Conservation (phyloP, 2,329 filamentous ascomycete species). For the Aspergillus clavatus region DNA sequence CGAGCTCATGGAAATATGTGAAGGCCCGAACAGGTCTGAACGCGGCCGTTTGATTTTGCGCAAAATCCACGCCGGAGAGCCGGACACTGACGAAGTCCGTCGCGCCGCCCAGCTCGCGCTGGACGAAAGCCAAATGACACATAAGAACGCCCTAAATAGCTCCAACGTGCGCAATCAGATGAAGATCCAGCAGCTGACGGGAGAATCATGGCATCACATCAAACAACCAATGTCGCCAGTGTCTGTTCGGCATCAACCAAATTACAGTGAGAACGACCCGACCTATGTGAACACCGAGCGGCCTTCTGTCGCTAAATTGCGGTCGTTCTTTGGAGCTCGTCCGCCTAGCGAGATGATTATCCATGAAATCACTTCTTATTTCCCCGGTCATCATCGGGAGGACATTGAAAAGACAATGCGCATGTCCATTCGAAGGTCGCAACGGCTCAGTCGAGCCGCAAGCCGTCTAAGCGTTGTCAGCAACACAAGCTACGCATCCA, state of each 20-base stretch:
- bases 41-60: slow-evolving; percentile 84
- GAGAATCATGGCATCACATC: slow-evolving; percentile 79
- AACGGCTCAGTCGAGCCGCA: slow-evolving; percentile 84
- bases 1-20: slow-evolving; percentile 86
- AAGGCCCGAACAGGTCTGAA: slow-evolving; percentile 77
- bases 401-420: slow-evolving; percentile 95
- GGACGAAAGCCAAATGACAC: slow-evolving; percentile 75
- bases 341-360: slow-evolving; percentile 97
- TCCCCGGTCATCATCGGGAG: slow-evolving; percentile 88
- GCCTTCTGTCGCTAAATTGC: slow-evolving; percentile 38
- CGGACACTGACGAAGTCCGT: slow-evolving; percentile 78
- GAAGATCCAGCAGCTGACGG: slow-evolving; percentile 84
- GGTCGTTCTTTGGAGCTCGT: slow-evolving; percentile 79
- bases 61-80: slow-evolving; percentile 88
- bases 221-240: slow-evolving; percentile 81
- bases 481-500: slow-evolving; percentile 88
- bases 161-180: slow-evolving; percentile 72
- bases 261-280: slow-evolving; percentile 25
- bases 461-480: slow-evolving; percentile 91
- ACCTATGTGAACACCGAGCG: slow-evolving; percentile 25
- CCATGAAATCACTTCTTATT: slow-evolving; percentile 93
- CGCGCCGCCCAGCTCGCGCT: slow-evolving; percentile 83
- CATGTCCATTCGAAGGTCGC: slow-evolving; percentile 84
- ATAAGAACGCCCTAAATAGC: slow-evolving; percentile 56
- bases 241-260: slow-evolving; percentile 33